Conservation (phyloP, 2,329 filamentous ascomycete genomes). For the Chrysoporthe austroafricana region DNA sequence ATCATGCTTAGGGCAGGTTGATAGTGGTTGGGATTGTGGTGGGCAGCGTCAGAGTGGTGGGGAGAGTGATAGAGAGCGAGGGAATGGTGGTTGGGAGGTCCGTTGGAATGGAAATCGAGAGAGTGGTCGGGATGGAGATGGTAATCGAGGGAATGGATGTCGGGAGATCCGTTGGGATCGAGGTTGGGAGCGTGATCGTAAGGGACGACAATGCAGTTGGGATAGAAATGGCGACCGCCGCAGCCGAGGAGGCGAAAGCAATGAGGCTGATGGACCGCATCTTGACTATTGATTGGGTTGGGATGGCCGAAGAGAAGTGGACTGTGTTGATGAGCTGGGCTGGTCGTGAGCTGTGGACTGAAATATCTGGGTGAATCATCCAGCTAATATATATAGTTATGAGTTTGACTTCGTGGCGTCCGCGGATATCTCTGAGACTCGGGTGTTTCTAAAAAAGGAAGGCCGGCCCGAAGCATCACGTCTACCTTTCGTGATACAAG, state of each 20-base stretch:
- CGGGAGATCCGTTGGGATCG: not conserved
- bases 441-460: not conserved
- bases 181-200: constrained; percentile 3
- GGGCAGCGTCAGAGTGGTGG: not conserved
- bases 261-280: not conserved
- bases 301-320: not conserved
- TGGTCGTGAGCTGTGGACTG: not conserved
- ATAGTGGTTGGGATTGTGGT: constrained; percentile 2
- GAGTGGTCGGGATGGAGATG: not conserved
- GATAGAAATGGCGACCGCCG: constrained; percentile 7
- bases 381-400: not conserved
- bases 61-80: not conserved
- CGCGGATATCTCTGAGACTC: not conserved
- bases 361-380: not conserved
- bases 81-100: not conserved
- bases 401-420: not conserved
- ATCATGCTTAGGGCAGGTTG: not conserved
- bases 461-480: not conserved
- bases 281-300: not conserved
- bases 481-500: not conserved
- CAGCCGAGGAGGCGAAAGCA: constrained; percentile 10
- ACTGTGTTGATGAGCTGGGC: not conserved
- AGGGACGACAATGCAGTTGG: not conserved
- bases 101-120: not conserved
- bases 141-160: not conserved